Evolutionary conservation across 768 basidiomycete genomes (phyloP).

Genomic region (Polyporus arcularius): DNA sequence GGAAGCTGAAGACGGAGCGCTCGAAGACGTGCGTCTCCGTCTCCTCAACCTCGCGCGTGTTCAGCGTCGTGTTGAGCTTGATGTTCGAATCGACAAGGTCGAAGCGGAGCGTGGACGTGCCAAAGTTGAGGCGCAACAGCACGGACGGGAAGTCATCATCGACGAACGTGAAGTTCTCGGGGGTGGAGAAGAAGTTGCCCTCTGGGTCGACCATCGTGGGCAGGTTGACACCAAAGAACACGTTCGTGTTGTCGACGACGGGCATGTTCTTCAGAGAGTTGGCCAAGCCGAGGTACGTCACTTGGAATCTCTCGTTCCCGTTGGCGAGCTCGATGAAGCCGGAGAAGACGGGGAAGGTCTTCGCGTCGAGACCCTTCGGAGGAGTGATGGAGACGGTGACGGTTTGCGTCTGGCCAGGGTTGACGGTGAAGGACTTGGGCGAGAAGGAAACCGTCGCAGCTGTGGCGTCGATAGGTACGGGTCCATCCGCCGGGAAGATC

Average conservation of each 20-base stretch:
- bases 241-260: slow-evolving; percentile 52
- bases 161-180: slow-evolving; percentile 50
- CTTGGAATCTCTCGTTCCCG: slow-evolving; percentile 38
- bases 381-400: slow-evolving; percentile 48
- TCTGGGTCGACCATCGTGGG: slow-evolving; percentile 45
- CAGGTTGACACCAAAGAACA: slow-evolving; percentile 45
- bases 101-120: slow-evolving; percentile 45
- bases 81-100: slow-evolving; percentile 50
- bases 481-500: slow-evolving; percentile 45
- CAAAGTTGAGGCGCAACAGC: slow-evolving; percentile 45
- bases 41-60: slow-evolving; percentile 22
- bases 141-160: slow-evolving; percentile 43
- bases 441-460: slow-evolving; percentile 50
- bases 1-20: slow-evolving; percentile 39
- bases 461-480: slow-evolving; percentile 49
- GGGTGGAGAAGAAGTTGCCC: slow-evolving; percentile 41
- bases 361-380: slow-evolving; percentile 42
- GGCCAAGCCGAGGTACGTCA: slow-evolving; percentile 49
- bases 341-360: slow-evolving; percentile 57
- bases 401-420: slow-evolving; percentile 41
- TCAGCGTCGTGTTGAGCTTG: slow-evolving; percentile 42
- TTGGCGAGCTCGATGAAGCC: slow-evolving; percentile 50
- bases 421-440: slow-evolving; percentile 45
- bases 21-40: slow-evolving; percentile 21
- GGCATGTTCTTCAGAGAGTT: slow-evolving; percentile 47